These are phyloP conservation scores for Hypoxylon sp. DNA, from an alignment of 2,329 filamentous ascomycete species.

Conservation along the genomic window DNA sequence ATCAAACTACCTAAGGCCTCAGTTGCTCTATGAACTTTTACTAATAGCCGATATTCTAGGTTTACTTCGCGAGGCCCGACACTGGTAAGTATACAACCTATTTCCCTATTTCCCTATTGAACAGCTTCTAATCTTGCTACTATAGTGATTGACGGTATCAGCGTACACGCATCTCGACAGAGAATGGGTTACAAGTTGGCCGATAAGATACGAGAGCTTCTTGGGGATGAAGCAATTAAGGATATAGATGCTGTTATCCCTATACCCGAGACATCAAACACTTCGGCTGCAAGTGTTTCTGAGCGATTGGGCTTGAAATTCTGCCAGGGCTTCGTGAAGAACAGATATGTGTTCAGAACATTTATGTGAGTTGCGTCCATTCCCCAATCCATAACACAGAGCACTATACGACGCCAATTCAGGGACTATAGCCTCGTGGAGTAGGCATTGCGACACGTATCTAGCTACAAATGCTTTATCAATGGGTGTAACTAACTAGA, in stretches of 20 bases:
- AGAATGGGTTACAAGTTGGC: constrained; percentile 83
- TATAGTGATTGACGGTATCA: constrained; percentile 42
- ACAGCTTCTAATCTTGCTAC: constrained; percentile 10
- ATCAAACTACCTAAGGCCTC: background rate
- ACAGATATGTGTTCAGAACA: constrained; percentile 84
- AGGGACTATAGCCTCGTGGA: background rate
- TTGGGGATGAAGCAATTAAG: constrained; percentile 74
- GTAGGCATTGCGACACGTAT: background rate
- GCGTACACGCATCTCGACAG: constrained; percentile 72
- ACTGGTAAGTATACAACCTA: constrained; percentile 55
- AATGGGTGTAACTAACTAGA: constrained; percentile 35
- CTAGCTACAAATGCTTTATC: background rate
- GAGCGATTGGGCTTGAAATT: constrained; percentile 79
- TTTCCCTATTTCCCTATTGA: background rate
- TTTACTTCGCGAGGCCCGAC: constrained; percentile 84
- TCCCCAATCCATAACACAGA: background rate
- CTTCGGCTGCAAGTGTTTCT: constrained; percentile 79
- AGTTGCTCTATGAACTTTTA: constrained; percentile 6
- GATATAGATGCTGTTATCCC: constrained; percentile 76
- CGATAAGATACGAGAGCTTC: constrained; percentile 73
- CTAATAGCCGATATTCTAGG: constrained; percentile 67
- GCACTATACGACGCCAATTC: background rate
- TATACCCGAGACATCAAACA: constrained; percentile 83
- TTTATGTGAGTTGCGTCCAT: constrained; percentile 67
- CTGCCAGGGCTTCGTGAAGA: constrained; percentile 83